These are phyloP conservation scores for Kwoniella newhampshirensis DNA, from an alignment of 768 basidiomycete species.

Conservation along the genomic window DNA sequence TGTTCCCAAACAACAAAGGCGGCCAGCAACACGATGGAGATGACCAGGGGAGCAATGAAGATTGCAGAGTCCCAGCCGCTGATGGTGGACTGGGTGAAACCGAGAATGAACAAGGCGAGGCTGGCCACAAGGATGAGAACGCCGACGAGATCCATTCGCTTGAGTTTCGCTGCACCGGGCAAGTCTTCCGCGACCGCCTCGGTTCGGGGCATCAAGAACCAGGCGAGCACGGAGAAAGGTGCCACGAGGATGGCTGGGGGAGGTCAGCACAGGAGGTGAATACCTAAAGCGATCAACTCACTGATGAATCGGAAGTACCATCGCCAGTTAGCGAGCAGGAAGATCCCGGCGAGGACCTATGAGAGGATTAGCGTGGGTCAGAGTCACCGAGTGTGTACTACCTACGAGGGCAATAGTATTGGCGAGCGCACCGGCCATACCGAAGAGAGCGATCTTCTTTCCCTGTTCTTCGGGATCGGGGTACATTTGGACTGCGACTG, in stretches of 20 bases:
- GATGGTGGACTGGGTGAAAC: conserved; percentile 46
- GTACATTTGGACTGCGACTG: conserved; percentile 36
- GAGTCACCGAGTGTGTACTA: too few species aligned
- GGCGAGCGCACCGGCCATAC: conserved; percentile 44
- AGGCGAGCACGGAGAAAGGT: conserved; percentile 39
- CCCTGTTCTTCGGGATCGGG: conserved; percentile 43
- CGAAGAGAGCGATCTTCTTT: conserved; percentile 47
- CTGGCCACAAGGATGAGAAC: conserved; percentile 39
- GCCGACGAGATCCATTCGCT: conserved; percentile 48
- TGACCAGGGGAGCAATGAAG: conserved; percentile 49
- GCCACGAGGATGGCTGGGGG: conserved; percentile 21
- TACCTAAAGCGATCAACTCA: not conserved
- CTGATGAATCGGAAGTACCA: conserved; percentile 53
- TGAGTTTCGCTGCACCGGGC: conserved; percentile 36
- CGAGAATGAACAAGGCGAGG: conserved; percentile 48
- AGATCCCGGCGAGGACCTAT: conserved; percentile 44
- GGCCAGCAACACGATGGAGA: conserved; percentile 36
- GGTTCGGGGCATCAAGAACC: conserved; percentile 46
- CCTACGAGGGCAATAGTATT: conserved; percentile 41
- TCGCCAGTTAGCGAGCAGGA: conserved; percentile 46
- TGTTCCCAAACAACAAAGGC: conserved; percentile 45
- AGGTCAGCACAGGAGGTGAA: not conserved
- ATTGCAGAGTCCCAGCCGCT: conserved; percentile 39
- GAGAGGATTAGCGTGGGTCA: too few species aligned
- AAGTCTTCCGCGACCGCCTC: conserved; percentile 44